Percentiles rank a stretch among this genome's conserved stretches.
These are phyloP conservation scores for Trichomonascaceae sp. DNA, from an alignment of 1,139 yeast species.

Conservation along the genomic window DNA sequence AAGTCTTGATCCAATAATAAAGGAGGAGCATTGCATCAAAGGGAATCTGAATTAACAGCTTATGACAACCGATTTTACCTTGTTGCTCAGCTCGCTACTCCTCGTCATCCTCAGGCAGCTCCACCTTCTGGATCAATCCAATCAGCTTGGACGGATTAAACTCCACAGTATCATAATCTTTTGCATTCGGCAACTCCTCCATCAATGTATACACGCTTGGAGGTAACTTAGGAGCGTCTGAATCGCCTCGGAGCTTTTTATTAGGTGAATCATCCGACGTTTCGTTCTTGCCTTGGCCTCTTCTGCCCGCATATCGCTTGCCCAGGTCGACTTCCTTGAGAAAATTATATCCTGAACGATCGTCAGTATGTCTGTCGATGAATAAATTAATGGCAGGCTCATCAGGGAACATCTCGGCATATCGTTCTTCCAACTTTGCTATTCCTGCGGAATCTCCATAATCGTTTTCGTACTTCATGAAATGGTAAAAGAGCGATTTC, in stretches of 20 bases:
- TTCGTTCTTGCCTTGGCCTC: neutral
- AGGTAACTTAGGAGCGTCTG: constrained; percentile 9
- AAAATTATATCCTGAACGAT: constrained; percentile 34
- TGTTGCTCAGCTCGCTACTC: no score
- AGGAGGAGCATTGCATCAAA: constrained; percentile 11
- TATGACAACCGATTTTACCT: no score
- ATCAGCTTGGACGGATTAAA: constrained; percentile 25
- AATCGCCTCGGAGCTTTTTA: constrained; percentile 8
- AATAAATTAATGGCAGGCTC: constrained; percentile 25
- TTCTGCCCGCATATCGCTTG: constrained; percentile 6
- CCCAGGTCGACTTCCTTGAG: constrained; percentile 41
- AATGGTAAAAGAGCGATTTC: constrained; percentile 42
- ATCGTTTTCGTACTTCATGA: constrained; percentile 47
- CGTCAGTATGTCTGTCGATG: constrained; percentile 38
- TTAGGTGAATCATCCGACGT: neutral
- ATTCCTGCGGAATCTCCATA: constrained; percentile 67
- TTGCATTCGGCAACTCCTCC: constrained; percentile 29
- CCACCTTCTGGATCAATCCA: constrained; percentile 18
- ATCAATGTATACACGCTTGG: constrained; percentile 23
- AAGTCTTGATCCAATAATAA: constrained; percentile 16
- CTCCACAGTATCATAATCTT: constrained; percentile 24
- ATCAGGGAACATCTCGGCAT: constrained; percentile 58
- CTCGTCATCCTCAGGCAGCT: constrained; percentile 13
- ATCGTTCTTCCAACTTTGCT: constrained; percentile 59
- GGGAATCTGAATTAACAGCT: no score